Evolutionary conservation across 2,329 filamentous ascomycete species (phyloP).

Genomic region (Epichloe elymi): DNA sequence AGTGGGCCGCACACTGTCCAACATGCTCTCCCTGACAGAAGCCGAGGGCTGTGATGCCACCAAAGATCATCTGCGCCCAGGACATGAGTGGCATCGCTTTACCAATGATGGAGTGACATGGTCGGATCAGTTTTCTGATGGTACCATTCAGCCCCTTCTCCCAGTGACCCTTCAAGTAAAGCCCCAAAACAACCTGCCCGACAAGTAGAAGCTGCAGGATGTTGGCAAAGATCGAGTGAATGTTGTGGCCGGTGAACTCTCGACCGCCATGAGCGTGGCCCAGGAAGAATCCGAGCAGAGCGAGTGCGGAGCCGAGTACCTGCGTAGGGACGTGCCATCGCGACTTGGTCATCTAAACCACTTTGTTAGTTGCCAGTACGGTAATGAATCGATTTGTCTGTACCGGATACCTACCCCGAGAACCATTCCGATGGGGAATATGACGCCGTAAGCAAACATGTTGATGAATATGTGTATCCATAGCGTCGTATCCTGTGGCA

Average conservation of each 20-base stretch:
- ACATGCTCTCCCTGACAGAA: conserved; percentile 88
- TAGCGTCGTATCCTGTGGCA: conserved; percentile 58
- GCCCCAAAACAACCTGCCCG: conserved; percentile 63
- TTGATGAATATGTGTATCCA: conserved; percentile 92
- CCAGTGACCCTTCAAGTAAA: conserved; percentile 82
- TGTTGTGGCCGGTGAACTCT: conserved; percentile 62
- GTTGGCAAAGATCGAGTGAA: conserved; percentile 70
- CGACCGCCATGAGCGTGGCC: conserved; percentile 85
- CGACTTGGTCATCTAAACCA: conserved; percentile 62
- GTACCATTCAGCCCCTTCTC: conserved; percentile 70
- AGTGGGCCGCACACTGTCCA: conserved; percentile 88
- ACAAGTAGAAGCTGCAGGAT: conserved; percentile 68
- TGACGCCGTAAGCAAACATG: conserved; percentile 74
- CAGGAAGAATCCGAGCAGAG: conserved; percentile 76
- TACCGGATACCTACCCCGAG: conserved; percentile 54
- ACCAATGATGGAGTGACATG: conserved; percentile 67
- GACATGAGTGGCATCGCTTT: conserved; percentile 75
- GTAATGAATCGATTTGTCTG: background rate
- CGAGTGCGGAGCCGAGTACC: conserved; percentile 58
- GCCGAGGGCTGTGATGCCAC: conserved; percentile 80
- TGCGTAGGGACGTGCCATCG: conserved; percentile 93
- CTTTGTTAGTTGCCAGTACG: background rate
- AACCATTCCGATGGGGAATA: conserved; percentile 93
- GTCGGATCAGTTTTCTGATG: conserved; percentile 59
- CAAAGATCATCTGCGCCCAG: conserved; percentile 94